Percentiles rank a stretch among this genome's conserved stretches.
phyloP scores from a whole-genome alignment of 2,329 filamentous ascomycete species.

The Penicillium sp. region DNA sequence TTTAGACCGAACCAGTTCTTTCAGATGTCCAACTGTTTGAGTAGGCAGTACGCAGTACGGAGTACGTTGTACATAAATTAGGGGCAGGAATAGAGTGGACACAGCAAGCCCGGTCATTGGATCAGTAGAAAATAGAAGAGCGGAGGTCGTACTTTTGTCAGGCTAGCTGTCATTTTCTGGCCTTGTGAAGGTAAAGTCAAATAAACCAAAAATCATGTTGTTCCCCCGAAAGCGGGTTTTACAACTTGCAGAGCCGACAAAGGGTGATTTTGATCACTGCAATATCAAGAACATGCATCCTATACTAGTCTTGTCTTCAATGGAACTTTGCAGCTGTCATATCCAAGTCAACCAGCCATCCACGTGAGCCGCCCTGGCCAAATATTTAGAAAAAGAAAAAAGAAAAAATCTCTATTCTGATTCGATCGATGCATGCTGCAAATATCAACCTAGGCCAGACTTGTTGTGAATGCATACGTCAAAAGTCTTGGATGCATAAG shows the following conservation, averaged over 20 bases:
- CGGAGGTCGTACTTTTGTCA: neutral
- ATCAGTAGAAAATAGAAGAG: neutral
- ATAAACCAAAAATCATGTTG: neutral
- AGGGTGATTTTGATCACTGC: too few relatives aligned
- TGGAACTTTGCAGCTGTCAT: constrained; percentile 3
- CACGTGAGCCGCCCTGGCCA: neutral
- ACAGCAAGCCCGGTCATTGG: constrained; percentile 1
- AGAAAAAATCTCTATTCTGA: neutral
- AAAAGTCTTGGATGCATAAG: constrained; percentile 8
- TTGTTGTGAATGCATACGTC: constrained; percentile 13
- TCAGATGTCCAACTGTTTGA: neutral
- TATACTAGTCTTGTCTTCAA: neutral
- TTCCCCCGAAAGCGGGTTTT: neutral
- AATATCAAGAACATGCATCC: neutral
- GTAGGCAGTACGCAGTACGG: neutral
- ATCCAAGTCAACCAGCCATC: constrained; percentile 2
- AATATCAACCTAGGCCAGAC: constrained; percentile 12
- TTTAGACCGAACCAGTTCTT: constrained; percentile 7
- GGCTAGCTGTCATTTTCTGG: constrained; percentile 9
- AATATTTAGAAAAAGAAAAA: constrained; percentile 7
- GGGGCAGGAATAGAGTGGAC: constrained; percentile 9
- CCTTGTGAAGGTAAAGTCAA: neutral
- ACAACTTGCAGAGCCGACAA: neutral
- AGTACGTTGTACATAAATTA: neutral
- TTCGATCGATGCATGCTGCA: neutral